phyloP scores from a whole-genome alignment of 2,329 filamentous ascomycete genomes.

The Arthroderma sp. region DNA sequence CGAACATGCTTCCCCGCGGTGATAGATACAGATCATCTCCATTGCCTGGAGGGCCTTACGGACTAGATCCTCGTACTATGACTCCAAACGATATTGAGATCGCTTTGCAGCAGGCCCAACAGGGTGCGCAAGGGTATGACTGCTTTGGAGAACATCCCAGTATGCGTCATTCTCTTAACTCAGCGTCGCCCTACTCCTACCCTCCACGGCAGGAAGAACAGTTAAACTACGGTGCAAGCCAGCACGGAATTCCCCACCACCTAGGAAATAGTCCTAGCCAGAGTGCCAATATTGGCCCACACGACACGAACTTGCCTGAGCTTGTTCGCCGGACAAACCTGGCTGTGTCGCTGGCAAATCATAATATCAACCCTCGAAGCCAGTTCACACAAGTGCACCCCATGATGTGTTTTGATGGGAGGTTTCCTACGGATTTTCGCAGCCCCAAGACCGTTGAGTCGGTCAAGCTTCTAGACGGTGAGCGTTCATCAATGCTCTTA shows the following conservation, averaged over 20 bases:
- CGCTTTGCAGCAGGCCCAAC: conserved; percentile 16
- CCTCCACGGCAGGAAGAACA: not conserved
- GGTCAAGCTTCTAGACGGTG: conserved; percentile 18
- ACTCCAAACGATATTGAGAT: conserved; percentile 15
- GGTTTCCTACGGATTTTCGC: conserved; percentile 18
- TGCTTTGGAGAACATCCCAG: conserved; percentile 7
- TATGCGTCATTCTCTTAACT: not conserved
- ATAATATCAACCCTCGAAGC: conserved; percentile 14
- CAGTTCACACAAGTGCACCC: conserved; percentile 17
- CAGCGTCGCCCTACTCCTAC: not conserved
- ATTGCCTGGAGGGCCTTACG: conserved; percentile 12
- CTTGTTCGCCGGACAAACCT: conserved; percentile 16
- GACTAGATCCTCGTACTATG: conserved; percentile 14
- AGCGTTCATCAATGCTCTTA: conserved; percentile 3
- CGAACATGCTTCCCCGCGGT: conserved; percentile 8
- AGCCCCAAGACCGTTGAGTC: conserved; percentile 17
- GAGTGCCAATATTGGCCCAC: not conserved
- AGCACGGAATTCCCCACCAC: not conserved
- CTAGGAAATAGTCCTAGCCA: not conserved
- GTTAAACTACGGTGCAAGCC: not conserved
- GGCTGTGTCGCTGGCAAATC: conserved; percentile 17
- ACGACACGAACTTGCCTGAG: conserved; percentile 8
- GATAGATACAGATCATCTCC: conserved; percentile 14
- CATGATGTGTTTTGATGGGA: conserved; percentile 17
- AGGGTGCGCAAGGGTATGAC: conserved; percentile 14